A percentile compares a stretch with the other conserved stretches of the same genome.
phyloP scores from a whole-genome alignment of 768 basidiomycete genomes.

The Boletus pseudo-olivaceus region DNA sequence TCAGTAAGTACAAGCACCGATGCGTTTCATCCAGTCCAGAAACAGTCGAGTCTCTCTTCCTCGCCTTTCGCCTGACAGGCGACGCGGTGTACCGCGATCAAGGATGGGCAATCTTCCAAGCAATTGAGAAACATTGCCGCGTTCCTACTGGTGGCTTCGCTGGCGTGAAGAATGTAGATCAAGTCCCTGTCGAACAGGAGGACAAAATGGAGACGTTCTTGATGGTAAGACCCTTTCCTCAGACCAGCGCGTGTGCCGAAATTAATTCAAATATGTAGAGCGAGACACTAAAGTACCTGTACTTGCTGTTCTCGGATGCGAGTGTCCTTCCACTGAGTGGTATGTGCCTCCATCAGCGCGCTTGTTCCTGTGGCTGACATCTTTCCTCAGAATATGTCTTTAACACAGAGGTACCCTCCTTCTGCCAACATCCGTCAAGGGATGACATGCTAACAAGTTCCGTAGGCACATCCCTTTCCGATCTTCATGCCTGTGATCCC shows the following conservation, averaged over 20 bases:
- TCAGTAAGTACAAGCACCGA: not conserved
- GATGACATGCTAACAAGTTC: not conserved
- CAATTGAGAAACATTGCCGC: slow-evolving; percentile 81
- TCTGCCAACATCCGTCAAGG: not conserved
- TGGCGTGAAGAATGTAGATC: slow-evolving; percentile 80
- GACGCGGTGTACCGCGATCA: slow-evolving; percentile 74
- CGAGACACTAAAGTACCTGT: slow-evolving; percentile 90
- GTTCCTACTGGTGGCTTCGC: slow-evolving; percentile 82
- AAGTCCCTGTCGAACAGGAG: slow-evolving; percentile 59
- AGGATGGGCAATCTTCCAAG: slow-evolving; percentile 87
- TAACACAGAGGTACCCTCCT: slow-evolving; percentile 75
- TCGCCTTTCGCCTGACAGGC: slow-evolving; percentile 88
- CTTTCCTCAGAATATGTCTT: slow-evolving; percentile 69
- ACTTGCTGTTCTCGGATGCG: slow-evolving; percentile 77
- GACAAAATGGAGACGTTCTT: slow-evolving; percentile 98
- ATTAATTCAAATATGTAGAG: slow-evolving; percentile 43
- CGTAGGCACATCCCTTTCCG: slow-evolving; percentile 66
- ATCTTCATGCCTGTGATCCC: slow-evolving; percentile 55
- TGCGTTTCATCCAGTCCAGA: slow-evolving; percentile 60
- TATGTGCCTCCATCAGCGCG: slow-evolving; percentile 37
- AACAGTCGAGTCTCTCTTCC: slow-evolving; percentile 91
- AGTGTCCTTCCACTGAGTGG: slow-evolving; percentile 68
- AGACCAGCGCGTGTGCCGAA: not conserved
- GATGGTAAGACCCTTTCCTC: slow-evolving; percentile 49
- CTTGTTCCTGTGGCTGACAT: slow-evolving; percentile 5